Percentiles rank a stretch among this genome's conserved stretches.
Conservation (phyloP, 1,284 basidiomycete species). For the Fomitopsis palustris region DNA sequence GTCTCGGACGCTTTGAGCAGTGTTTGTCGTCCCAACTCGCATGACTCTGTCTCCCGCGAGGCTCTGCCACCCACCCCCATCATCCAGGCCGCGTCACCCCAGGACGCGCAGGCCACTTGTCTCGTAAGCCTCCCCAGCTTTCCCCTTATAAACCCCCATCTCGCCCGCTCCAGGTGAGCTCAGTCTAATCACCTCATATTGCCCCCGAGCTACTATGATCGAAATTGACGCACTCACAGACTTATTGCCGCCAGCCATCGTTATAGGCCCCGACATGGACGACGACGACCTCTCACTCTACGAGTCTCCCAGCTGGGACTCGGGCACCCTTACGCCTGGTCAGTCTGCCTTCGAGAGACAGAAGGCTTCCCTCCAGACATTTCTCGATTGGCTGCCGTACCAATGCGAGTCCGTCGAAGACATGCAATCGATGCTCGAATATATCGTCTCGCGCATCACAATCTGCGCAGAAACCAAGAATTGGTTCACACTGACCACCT, state of each 20-base stretch:
- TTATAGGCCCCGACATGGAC: slow-evolving; percentile 35
- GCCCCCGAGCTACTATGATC: background rate
- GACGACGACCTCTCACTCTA: slow-evolving; percentile 48
- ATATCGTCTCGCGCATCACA: slow-evolving; percentile 69
- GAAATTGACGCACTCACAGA: slow-evolving; percentile 2
- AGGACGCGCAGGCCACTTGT: slow-evolving; percentile 17
- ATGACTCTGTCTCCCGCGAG: background rate
- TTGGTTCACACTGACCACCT: slow-evolving; percentile 67
- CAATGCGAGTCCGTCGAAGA: slow-evolving; percentile 71
- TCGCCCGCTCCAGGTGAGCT: slow-evolving; percentile 4
- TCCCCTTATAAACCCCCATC: background rate
- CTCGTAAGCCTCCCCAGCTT: slow-evolving; percentile 16
- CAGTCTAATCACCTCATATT: background rate
- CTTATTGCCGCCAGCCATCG: slow-evolving; percentile 1
- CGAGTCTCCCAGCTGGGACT: slow-evolving; percentile 37
- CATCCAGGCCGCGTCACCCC: background rate
- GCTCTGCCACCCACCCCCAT: background rate
- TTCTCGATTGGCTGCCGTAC: slow-evolving; percentile 74
- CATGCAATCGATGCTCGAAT: slow-evolving; percentile 74
- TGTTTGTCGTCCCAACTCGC: background rate
- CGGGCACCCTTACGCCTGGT: slow-evolving; percentile 25
- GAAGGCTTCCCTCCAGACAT: slow-evolving; percentile 53
- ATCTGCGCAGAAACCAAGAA: slow-evolving; percentile 77
- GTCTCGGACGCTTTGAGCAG: background rate
- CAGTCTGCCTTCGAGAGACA: slow-evolving; percentile 47